Evolutionary conservation across 306 rosid genomes (phyloP).

Genomic region (Ammopiptanthus mongolicus): DNA sequence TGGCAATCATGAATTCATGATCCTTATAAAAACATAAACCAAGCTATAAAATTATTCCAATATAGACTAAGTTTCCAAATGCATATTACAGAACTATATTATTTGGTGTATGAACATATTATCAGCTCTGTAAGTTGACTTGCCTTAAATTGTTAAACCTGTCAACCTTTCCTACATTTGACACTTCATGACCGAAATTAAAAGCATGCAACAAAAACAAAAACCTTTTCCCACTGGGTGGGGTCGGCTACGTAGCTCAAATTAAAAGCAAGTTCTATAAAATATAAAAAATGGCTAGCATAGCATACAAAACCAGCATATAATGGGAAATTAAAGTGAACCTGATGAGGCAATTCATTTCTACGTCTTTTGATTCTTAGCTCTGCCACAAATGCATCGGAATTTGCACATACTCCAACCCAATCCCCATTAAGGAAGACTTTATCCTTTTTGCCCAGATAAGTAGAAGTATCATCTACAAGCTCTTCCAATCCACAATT

Average conservation of each 20-base stretch:
- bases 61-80: neutral
- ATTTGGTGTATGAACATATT: neutral
- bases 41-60: neutral
- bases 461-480: slow-evolving; percentile 57
- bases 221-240: neutral
- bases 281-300: neutral
- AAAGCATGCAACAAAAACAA: neutral
- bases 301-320: slow-evolving; percentile 14
- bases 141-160: neutral
- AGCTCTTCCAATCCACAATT: slow-evolving; percentile 75
- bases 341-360: slow-evolving; percentile 67
- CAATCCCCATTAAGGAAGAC: slow-evolving; percentile 85
- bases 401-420: slow-evolving; percentile 78
- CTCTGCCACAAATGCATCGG: slow-evolving; percentile 50
- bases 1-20: neutral
- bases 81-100: neutral
- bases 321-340: slow-evolving; percentile 28
- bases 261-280: neutral
- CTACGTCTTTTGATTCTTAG: slow-evolving; percentile 60
- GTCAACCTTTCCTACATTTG: slow-evolving; percentile 1
- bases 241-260: neutral
- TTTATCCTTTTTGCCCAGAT: slow-evolving; percentile 52
- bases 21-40: neutral
- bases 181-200: neutral
- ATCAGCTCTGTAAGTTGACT: neutral